Conservation (phyloP, 192 early-diverging fungal species). For the Physocladia obscura region DNA sequence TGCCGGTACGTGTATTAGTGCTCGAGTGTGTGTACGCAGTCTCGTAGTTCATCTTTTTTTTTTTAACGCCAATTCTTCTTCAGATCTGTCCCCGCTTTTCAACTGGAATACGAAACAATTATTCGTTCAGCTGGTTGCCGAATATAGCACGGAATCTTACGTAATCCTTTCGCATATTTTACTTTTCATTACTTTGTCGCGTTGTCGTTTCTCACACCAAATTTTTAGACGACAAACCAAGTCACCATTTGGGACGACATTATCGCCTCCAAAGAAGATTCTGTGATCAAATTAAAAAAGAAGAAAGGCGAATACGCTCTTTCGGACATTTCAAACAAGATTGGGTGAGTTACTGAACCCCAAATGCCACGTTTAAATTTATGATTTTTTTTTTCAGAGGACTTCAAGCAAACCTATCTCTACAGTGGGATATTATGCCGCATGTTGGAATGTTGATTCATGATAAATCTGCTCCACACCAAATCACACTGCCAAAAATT, state of each 20-base stretch:
- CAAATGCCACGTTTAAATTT: neutral
- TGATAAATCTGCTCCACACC: conserved; percentile 29
- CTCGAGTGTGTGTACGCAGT: neutral
- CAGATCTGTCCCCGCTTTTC: conserved; percentile 77
- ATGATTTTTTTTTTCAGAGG: conserved; percentile 40
- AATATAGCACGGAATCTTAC: conserved; percentile 70
- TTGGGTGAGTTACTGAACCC: conserved; percentile 54
- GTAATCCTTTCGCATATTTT: conserved; percentile 41
- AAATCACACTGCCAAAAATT: conserved; percentile 15
- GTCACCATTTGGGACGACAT: conserved; percentile 83
- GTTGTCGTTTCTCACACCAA: conserved; percentile 38
- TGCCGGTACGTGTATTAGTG: conserved; percentile 52
- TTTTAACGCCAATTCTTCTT: neutral
- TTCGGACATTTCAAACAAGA: conserved; percentile 66
- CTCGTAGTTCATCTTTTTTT: neutral
- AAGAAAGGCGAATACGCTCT: conserved; percentile 69
- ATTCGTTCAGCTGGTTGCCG: conserved; percentile 75
- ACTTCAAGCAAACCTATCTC: conserved; percentile 65
- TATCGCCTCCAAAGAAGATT: conserved; percentile 66
- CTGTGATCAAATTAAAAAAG: conserved; percentile 55
- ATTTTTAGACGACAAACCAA: conserved; percentile 58
- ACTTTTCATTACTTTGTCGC: neutral
- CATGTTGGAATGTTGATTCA: conserved; percentile 66
- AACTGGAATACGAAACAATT: conserved; percentile 92
- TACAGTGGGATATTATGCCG: conserved; percentile 83